Conservation (phyloP, 2,329 filamentous ascomycete species). For the Epichloe amarillans region DNA sequence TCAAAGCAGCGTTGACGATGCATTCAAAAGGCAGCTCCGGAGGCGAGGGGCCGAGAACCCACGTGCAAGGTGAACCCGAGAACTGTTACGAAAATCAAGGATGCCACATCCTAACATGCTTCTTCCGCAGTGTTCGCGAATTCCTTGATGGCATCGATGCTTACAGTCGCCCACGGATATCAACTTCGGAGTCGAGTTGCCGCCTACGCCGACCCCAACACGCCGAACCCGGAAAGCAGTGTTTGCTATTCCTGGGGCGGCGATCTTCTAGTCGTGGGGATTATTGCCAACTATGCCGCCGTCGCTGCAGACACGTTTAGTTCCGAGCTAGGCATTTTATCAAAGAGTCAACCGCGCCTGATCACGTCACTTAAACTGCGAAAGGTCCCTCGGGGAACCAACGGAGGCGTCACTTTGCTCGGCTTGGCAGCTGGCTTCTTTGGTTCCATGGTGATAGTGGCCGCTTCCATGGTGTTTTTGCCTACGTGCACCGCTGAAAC, state of each 20-base stretch:
- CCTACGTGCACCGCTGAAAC: slow-evolving; percentile 49
- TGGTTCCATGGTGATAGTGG: slow-evolving; percentile 60
- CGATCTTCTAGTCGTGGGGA: slow-evolving; percentile 49
- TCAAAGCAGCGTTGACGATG: slow-evolving; percentile 72
- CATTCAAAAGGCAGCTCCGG: slow-evolving; percentile 59
- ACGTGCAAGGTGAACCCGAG: slow-evolving; percentile 52
- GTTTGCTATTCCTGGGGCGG: slow-evolving; percentile 48
- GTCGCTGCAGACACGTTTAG: slow-evolving; percentile 90
- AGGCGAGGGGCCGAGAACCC: slow-evolving; percentile 70
- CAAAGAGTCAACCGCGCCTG: slow-evolving; percentile 60
- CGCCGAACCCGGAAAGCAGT: slow-evolving; percentile 23
- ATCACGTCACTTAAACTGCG: slow-evolving; percentile 70
- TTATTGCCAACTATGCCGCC: slow-evolving; percentile 75
- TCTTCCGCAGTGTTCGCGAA: slow-evolving; percentile 61
- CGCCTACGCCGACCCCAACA: slow-evolving; percentile 21
- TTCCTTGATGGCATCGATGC: slow-evolving; percentile 61
- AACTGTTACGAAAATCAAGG: not conserved
- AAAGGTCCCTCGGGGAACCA: slow-evolving; percentile 78
- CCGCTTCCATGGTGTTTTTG: slow-evolving; percentile 49
- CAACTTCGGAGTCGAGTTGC: slow-evolving; percentile 38
- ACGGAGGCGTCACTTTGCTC: slow-evolving; percentile 71
- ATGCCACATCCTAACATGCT: slow-evolving; percentile 1
- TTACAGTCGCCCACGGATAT: slow-evolving; percentile 45
- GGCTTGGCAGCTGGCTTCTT: slow-evolving; percentile 63
- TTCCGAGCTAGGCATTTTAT: slow-evolving; percentile 87